These are phyloP conservation scores for Rhizoclosmatium sp. DNA, from an alignment of 192 early-diverging fungal species.

Conservation along the genomic window DNA sequence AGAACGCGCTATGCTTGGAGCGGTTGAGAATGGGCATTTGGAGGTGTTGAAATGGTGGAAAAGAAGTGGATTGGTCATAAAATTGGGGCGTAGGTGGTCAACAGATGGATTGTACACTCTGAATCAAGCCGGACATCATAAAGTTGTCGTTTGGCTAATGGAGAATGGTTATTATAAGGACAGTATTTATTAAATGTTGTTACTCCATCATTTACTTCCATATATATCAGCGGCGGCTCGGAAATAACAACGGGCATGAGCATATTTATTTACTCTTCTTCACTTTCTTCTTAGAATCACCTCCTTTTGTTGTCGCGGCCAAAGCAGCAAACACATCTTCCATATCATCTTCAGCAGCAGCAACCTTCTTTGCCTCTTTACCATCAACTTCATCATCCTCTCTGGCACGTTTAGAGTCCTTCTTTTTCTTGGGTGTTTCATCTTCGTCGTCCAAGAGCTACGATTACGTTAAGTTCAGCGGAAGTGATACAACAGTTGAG, in stretches of 20 bases:
- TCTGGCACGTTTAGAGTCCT: neutral
- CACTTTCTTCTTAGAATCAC: constrained; percentile 21
- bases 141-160: neutral
- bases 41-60: neutral
- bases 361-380: neutral
- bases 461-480: neutral
- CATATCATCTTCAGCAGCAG: constrained; percentile 53
- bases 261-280: constrained; percentile 29
- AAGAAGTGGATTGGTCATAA: neutral
- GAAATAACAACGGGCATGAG: neutral
- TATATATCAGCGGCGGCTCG: neutral
- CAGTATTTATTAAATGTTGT: neutral
- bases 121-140: neutral
- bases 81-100: neutral
- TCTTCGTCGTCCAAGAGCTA: constrained; percentile 8
- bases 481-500: neutral
- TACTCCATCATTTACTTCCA: neutral
- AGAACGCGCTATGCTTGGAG: neutral
- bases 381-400: constrained; percentile 8
- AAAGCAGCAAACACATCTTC: constrained; percentile 63
- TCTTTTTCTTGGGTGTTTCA: constrained; percentile 4
- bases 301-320: constrained; percentile 48
- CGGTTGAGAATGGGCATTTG: neutral
- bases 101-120: neutral
- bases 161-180: neutral